These are phyloP conservation scores for Simplicillium aogashimaense DNA, from an alignment of 2,329 filamentous ascomycete genomes.

Conservation along the genomic window DNA sequence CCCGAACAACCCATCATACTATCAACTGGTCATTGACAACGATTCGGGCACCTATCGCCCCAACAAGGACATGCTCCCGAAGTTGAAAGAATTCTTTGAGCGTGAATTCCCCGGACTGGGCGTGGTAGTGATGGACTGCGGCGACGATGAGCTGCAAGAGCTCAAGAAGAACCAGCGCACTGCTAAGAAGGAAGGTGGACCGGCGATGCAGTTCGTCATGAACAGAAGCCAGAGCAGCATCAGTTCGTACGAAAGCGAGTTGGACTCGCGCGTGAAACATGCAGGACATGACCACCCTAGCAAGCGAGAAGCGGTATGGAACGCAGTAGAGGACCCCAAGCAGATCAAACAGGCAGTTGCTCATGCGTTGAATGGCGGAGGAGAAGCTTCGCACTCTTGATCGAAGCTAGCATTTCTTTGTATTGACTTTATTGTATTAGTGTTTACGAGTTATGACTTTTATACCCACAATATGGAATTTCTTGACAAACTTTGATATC, in stretches of 20 bases:
- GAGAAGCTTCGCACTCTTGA: neutral
- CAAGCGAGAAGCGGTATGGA: constrained; percentile 41
- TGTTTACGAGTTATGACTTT: neutral
- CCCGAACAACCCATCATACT: constrained; percentile 43
- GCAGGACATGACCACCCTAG: constrained; percentile 33
- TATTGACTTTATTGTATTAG: neutral
- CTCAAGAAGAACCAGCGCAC: constrained; percentile 71
- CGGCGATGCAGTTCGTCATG: constrained; percentile 42
- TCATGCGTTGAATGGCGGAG: neutral
- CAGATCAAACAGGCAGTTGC: constrained; percentile 25
- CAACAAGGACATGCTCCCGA: constrained; percentile 63
- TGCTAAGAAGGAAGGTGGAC: constrained; percentile 57
- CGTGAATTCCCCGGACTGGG: constrained; percentile 69
- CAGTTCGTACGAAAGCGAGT: constrained; percentile 42
- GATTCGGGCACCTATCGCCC: constrained; percentile 91
- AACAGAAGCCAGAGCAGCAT: constrained; percentile 43
- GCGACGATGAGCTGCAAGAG: constrained; percentile 60
- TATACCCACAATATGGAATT: neutral
- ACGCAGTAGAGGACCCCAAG: constrained; percentile 39
- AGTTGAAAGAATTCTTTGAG: constrained; percentile 60
- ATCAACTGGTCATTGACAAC: constrained; percentile 90
- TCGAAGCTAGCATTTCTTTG: neutral
- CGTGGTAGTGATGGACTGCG: constrained; percentile 66
- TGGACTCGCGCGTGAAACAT: constrained; percentile 32
- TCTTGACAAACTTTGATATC: too few species aligned